Evolutionary conservation across 1,284 basidiomycete species (phyloP).

Genomic region (Naganishia albida): DNA sequence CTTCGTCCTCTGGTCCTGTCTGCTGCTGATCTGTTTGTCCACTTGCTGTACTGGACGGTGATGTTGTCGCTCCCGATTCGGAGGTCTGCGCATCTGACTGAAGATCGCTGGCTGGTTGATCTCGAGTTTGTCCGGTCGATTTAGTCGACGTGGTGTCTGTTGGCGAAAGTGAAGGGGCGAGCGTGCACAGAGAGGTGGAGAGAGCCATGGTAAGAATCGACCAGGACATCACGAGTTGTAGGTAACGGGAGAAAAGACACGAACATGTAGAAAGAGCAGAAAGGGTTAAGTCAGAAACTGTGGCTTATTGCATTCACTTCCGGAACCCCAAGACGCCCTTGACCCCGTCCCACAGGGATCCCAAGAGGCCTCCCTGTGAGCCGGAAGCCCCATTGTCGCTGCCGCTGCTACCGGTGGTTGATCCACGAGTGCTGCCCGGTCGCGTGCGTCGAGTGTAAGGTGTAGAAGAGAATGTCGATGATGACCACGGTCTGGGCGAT

Average conservation of each 20-base stretch:
- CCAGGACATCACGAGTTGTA: conserved; percentile 8
- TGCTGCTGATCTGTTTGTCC: not conserved
- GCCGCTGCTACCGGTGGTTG: conserved; percentile 15
- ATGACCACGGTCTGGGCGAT: conserved; percentile 2
- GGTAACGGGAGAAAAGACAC: conserved; percentile 20
- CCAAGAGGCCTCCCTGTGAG: conserved; percentile 14
- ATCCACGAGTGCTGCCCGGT: not conserved
- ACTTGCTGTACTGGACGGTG: conserved; percentile 1
- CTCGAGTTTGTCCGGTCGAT: conserved; percentile 5
- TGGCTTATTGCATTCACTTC: conserved; percentile 10
- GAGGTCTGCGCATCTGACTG: conserved; percentile 4
- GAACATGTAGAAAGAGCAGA: conserved; percentile 26
- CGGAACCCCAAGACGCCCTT: conserved; percentile 28
- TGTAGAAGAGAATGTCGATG: not conserved
- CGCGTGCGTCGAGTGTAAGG: conserved; percentile 20
- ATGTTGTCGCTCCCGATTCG: not conserved
- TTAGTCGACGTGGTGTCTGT: conserved; percentile 1
- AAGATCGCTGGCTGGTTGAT: not conserved
- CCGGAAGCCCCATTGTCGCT: conserved; percentile 6
- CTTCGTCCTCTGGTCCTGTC: not conserved
- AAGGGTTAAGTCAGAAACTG: conserved; percentile 21
- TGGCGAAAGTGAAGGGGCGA: not conserved
- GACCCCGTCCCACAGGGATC: conserved; percentile 28
- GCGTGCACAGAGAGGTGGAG: not conserved
- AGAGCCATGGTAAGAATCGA: conserved; percentile 17